These are phyloP conservation scores for Sporobolomyces pararoseus DNA, from an alignment of 768 basidiomycete genomes.

Conservation along the genomic window DNA sequence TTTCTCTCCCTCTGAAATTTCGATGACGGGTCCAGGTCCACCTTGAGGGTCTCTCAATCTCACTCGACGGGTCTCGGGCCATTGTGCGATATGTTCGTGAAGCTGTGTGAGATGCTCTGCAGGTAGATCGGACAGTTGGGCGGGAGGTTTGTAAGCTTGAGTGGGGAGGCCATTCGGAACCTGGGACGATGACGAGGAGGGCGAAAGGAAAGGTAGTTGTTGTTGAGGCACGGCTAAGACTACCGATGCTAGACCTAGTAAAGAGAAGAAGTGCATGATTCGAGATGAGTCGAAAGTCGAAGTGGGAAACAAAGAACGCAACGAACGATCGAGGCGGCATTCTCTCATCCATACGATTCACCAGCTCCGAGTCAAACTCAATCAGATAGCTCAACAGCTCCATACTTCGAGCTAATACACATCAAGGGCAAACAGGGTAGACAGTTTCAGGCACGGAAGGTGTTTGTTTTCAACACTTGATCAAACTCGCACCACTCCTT, in stretches of 20 bases:
- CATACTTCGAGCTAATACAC: too few relatives aligned
- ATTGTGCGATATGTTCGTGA: not conserved
- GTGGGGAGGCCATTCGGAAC: not conserved
- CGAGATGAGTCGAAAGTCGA: not conserved
- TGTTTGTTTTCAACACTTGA: too few relatives aligned
- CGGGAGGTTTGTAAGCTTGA: not conserved
- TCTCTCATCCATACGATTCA: not conserved
- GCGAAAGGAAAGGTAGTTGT: not conserved
- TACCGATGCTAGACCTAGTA: not conserved
- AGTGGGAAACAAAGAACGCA: not conserved
- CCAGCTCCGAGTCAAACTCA: not conserved
- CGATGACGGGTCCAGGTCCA: not conserved
- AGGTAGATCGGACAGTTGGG: not conserved
- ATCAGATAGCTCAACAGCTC: not conserved
- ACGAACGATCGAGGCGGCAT: not conserved
- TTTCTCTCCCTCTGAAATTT: constrained; percentile 19
- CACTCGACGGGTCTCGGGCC: not conserved
- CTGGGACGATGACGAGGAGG: not conserved
- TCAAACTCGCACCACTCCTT: too few relatives aligned
- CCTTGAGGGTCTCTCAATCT: not conserved
- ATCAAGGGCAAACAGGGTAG: too few relatives aligned
- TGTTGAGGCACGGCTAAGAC: not conserved
- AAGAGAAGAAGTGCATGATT: not conserved
- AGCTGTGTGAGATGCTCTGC: not conserved
- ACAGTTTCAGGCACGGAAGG: too few relatives aligned